Evolutionary conservation across 164 flowering plant genomes (phyloP).

Genomic region (Magnolia sinica): DNA sequence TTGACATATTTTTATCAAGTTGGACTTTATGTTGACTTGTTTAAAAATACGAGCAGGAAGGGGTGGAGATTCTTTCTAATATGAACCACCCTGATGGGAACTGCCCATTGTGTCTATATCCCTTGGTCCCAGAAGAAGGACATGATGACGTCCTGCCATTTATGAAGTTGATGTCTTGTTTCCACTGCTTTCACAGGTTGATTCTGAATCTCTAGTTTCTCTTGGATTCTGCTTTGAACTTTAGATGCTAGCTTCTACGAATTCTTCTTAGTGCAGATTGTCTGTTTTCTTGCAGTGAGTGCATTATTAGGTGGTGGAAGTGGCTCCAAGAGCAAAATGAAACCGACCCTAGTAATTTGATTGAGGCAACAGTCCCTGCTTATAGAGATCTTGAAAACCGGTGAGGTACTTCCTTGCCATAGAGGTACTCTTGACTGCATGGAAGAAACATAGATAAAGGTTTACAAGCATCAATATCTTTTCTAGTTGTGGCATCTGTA

Average conservation of each 20-base stretch:
- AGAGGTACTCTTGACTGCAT: slow-evolving; percentile 5
- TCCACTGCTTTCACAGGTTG: slow-evolving; percentile 93
- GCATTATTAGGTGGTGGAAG: slow-evolving; percentile 90
- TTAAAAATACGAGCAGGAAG: slow-evolving; percentile 51
- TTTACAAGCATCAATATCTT: not conserved
- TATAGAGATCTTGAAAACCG: slow-evolving; percentile 15
- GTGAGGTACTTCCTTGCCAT: slow-evolving; percentile 25
- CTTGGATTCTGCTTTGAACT: not conserved
- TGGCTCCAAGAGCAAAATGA: slow-evolving; percentile 60
- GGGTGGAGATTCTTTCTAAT: slow-evolving; percentile 67
- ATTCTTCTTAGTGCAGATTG: not conserved
- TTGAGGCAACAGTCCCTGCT: slow-evolving; percentile 17
- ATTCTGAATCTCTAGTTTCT: not conserved
- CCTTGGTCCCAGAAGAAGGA: slow-evolving; percentile 53
- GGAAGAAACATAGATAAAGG: not conserved
- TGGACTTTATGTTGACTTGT: not conserved
- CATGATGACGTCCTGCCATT: slow-evolving; percentile 41
- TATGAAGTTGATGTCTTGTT: slow-evolving; percentile 99
- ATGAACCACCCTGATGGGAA: slow-evolving; percentile 96
- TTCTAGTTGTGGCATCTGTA: not conserved
- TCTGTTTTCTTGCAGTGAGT: slow-evolving; percentile 49
- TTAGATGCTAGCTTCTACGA: not conserved
- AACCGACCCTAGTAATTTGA: slow-evolving; percentile 12
- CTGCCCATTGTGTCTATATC: slow-evolving; percentile 82
- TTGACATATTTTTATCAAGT: no score